These are phyloP conservation scores for Saprolegnia diclina DNA, from an alignment of 352 stramenopile species.

Conservation along the genomic window DNA sequence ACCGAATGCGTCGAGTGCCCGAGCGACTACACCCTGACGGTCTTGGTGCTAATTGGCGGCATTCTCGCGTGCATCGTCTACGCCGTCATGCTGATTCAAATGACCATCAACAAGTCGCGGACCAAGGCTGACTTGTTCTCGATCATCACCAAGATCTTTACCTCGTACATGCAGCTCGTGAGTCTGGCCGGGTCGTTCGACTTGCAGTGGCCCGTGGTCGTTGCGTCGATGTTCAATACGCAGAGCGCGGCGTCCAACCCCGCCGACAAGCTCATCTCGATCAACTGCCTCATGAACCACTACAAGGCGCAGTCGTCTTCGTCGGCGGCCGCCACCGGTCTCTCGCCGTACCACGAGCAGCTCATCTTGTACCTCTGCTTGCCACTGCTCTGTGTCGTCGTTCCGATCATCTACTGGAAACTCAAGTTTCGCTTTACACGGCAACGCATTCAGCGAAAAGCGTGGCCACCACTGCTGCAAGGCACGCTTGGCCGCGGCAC, in stretches of 20 bases:
- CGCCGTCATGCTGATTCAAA: constrained; percentile 6
- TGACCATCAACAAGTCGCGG: constrained; percentile 24
- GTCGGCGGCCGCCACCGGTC: neutral
- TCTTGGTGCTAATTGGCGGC: constrained; percentile 14
- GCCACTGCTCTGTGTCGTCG: neutral
- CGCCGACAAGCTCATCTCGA: constrained; percentile 19
- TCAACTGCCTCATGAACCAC: constrained; percentile 1
- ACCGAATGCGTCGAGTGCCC: constrained; percentile 10
- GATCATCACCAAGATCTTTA: constrained; percentile 24
- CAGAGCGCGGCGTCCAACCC: constrained; percentile 15
- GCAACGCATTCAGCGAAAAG: no score
- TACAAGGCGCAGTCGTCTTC: neutral
- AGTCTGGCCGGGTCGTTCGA: constrained; percentile 22
- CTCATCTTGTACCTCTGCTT: constrained; percentile 23
- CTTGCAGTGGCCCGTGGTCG: constrained; percentile 12
- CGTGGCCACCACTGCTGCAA: no score
- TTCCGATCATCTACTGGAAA: constrained; percentile 12
- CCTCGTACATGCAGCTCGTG: constrained; percentile 22
- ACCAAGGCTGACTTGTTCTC: constrained; percentile 3
- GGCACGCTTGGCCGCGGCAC: no score
- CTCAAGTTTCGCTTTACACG: neutral
- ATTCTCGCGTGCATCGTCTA: neutral
- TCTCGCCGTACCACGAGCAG: constrained; percentile 3
- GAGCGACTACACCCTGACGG: neutral
- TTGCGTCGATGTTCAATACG: constrained; percentile 13